phyloP scores from a whole-genome alignment of 208 protist species.

The Trypanosoma congolense region DNA sequence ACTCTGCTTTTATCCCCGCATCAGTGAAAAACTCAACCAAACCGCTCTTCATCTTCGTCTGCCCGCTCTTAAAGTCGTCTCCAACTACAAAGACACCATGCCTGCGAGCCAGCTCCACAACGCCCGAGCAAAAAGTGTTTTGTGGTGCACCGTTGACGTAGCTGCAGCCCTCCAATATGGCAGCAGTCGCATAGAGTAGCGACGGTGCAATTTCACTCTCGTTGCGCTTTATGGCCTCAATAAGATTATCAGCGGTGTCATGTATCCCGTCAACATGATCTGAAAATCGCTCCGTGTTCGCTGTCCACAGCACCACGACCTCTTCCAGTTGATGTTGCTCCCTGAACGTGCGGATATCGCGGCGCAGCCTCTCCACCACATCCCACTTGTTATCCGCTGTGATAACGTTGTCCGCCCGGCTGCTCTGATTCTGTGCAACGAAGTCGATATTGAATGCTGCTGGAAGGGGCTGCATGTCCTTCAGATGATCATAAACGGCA shows the following conservation, averaged over 20 bases:
- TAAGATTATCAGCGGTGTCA: conserved; percentile 94
- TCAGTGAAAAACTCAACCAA: conserved; percentile 97
- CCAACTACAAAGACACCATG: conserved; percentile 93
- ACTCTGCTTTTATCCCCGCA: conserved; percentile 87
- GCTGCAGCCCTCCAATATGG: conserved; percentile 94
- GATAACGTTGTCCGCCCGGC: conserved; percentile 96
- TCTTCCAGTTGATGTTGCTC: conserved; percentile 90
- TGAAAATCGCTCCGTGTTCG: conserved; percentile 98
- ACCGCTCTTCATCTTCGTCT: conserved; percentile 99
- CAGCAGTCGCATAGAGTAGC: conserved; percentile 94
- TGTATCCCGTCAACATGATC: conserved; percentile 90
- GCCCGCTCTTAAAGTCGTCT: conserved; percentile 99
- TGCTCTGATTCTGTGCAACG: conserved; percentile 97
- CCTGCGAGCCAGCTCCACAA: conserved; percentile 90
- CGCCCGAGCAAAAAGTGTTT: conserved; percentile 97
- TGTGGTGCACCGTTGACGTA: conserved; percentile 99
- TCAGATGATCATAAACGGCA: conserved; percentile 78
- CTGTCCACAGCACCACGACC: conserved; percentile 98
- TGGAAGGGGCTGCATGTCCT: conserved; percentile 90
- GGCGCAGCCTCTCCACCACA: conserved; percentile 91
- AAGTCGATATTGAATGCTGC: conserved; percentile 97
- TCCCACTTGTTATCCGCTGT: conserved; percentile 83
- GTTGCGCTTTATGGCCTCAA: conserved; percentile 83
- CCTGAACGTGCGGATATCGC: conserved; percentile 93
- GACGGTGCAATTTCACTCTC: conserved; percentile 94